phyloP scores from a whole-genome alignment of 345 rosid genomes.

The Mangifera indica region DNA sequence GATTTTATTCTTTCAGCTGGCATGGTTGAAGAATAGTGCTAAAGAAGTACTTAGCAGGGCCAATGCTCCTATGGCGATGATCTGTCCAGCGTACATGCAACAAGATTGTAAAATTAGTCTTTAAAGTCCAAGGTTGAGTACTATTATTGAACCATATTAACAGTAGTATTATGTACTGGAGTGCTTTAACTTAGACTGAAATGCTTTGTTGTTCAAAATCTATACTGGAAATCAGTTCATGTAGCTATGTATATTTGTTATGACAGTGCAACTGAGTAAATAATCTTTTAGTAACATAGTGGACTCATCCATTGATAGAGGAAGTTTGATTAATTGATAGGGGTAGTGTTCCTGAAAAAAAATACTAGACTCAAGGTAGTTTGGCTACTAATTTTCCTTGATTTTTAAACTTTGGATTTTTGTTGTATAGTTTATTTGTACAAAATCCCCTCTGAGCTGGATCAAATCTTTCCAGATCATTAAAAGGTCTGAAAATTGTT shows the following conservation, averaged over 20 bases:
- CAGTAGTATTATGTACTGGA: background rate
- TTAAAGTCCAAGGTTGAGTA: background rate
- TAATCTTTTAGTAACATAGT: too few relatives aligned
- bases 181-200: background rate
- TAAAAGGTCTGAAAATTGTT: too few relatives aligned
- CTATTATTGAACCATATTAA: background rate
- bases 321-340: too few relatives aligned
- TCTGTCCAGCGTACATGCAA: background rate
- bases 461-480: too few relatives aligned
- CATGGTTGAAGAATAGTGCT: conserved; percentile 28
- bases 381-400: too few relatives aligned
- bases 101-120: background rate
- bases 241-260: background rate
- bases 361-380: too few relatives aligned
- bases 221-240: background rate
- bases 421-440: too few relatives aligned
- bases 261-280: too few relatives aligned
- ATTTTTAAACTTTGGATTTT: too few relatives aligned
- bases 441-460: too few relatives aligned
- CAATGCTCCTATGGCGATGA: background rate
- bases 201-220: background rate
- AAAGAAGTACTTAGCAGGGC: conserved; percentile 9
- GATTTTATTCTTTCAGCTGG: conserved; percentile 33
- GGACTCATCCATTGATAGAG: too few relatives aligned
- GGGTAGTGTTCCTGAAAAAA: too few relatives aligned